Percentiles rank a stretch among this genome's conserved stretches.
Conservation (phyloP, 257 asterid species). For the Marsdenia floribunda region DNA sequence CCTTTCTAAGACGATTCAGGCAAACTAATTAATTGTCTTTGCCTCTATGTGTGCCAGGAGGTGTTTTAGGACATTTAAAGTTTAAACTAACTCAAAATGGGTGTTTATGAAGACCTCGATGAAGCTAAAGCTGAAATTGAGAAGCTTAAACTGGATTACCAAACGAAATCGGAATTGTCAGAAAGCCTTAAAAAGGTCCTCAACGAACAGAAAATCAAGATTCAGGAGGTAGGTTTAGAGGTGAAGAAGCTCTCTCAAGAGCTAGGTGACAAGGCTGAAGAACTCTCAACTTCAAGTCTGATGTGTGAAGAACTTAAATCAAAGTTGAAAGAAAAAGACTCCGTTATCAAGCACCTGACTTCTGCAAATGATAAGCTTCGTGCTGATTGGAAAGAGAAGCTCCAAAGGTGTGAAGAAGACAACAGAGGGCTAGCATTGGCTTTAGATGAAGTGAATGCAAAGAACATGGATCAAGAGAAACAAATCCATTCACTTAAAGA, state of each 20-base stretch:
- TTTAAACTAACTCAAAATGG: slow-evolving; percentile 41
- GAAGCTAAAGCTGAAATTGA: slow-evolving; percentile 64
- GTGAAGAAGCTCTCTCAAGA: slow-evolving; percentile 49
- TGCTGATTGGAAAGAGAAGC: slow-evolving; percentile 44
- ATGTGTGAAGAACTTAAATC: slow-evolving; percentile 43
- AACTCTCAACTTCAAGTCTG: slow-evolving; percentile 32
- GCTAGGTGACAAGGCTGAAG: slow-evolving; percentile 44
- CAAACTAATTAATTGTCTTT: not conserved
- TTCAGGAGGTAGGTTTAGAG: slow-evolving; percentile 51
- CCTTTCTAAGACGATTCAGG: not conserved
- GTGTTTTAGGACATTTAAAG: slow-evolving; percentile 4
- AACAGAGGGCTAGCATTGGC: slow-evolving; percentile 47
- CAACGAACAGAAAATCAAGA: slow-evolving; percentile 49
- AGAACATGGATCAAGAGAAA: slow-evolving; percentile 47
- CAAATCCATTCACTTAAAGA: slow-evolving; percentile 40
- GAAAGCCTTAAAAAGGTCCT: slow-evolving; percentile 62
- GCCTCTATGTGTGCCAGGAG: slow-evolving; percentile 10
- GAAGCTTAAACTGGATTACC: slow-evolving; percentile 48
- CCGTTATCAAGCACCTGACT: slow-evolving; percentile 42
- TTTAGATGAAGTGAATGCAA: slow-evolving; percentile 61
- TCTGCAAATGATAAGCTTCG: slow-evolving; percentile 62
- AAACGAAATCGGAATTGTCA: slow-evolving; percentile 43
- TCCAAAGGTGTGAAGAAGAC: slow-evolving; percentile 51
- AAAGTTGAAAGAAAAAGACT: slow-evolving; percentile 51
- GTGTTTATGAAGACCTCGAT: slow-evolving; percentile 64